Evolutionary conservation across 2,329 filamentous ascomycete genomes (phyloP).

Genomic region (Dactylellina drechsleri): DNA sequence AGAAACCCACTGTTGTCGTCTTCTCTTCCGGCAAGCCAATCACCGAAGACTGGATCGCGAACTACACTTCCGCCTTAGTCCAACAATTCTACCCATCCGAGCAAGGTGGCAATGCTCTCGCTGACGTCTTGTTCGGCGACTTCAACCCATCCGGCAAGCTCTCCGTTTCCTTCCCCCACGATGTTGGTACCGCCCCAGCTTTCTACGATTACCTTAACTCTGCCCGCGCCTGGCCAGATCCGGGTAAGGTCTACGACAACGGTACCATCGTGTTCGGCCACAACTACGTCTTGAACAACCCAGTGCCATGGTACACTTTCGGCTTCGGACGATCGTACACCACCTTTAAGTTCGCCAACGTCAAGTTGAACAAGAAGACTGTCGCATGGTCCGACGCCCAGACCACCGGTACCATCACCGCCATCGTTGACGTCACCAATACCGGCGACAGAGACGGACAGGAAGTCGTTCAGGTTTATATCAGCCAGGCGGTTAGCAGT

Average conservation of each 20-base stretch:
- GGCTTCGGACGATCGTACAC: slow-evolving; percentile 75
- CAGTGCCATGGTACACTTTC: slow-evolving; percentile 72
- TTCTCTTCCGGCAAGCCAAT: slow-evolving; percentile 77
- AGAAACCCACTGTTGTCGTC: slow-evolving; percentile 74
- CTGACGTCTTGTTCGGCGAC: slow-evolving; percentile 73
- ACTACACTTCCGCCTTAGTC: slow-evolving; percentile 72
- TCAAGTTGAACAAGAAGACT: slow-evolving; percentile 65
- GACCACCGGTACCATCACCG: slow-evolving; percentile 65
- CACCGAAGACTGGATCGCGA: slow-evolving; percentile 77
- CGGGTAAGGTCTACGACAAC: slow-evolving; percentile 68
- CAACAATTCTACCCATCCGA: slow-evolving; percentile 81
- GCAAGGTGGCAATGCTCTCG: slow-evolving; percentile 73
- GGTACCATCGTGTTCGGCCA: slow-evolving; percentile 73
- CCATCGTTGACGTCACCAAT: slow-evolving; percentile 73
- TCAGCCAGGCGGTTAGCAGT: slow-evolving; percentile 71
- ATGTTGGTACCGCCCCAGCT: slow-evolving; percentile 73
- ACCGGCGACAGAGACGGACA: slow-evolving; percentile 68
- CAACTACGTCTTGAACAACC: slow-evolving; percentile 72
- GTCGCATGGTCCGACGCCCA: slow-evolving; percentile 57
- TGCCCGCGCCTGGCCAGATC: slow-evolving; percentile 66
- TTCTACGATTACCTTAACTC: slow-evolving; percentile 80
- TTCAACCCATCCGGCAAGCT: slow-evolving; percentile 75
- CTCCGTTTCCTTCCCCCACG: slow-evolving; percentile 73
- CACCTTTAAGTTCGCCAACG: slow-evolving; percentile 70
- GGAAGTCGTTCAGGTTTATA: slow-evolving; percentile 76